Evolutionary conservation across 2,329 filamentous ascomycete genomes (phyloP).

Genomic region (Coniochaeta prunicola): DNA sequence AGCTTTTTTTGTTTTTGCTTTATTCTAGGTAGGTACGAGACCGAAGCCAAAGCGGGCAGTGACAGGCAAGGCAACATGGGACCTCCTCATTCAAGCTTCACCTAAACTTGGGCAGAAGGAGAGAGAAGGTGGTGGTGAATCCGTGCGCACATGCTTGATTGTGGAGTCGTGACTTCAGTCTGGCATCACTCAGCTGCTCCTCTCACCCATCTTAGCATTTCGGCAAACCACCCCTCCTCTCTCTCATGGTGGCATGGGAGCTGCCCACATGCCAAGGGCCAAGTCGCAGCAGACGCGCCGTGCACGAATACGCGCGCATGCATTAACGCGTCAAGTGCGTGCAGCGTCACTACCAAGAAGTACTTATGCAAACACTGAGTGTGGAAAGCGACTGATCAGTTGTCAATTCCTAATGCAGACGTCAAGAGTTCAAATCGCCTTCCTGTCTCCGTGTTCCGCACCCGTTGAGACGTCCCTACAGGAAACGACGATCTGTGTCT

Average conservation of each 20-base stretch:
- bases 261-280: background rate
- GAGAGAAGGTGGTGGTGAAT: background rate
- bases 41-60: background rate
- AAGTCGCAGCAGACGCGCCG: background rate
- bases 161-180: conserved; percentile 2
- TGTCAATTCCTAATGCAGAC: background rate
- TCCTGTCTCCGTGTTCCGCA: background rate
- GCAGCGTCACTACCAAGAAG: background rate
- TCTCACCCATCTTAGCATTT: background rate
- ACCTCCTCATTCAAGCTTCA: background rate
- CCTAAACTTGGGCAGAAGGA: background rate
- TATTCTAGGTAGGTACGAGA: background rate
- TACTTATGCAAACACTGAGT: no score
- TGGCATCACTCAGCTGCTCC: conserved; percentile 1
- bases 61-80: background rate
- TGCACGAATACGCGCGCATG: background rate
- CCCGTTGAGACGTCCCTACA: background rate
- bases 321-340: background rate
- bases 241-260: background rate
- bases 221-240: background rate
- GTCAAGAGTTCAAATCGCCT: background rate
- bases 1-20: background rate
- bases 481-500: background rate
- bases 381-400: no score
- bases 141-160: background rate